phyloP scores from a whole-genome alignment of 768 basidiomycete genomes.

The Rickenella mellea region DNA sequence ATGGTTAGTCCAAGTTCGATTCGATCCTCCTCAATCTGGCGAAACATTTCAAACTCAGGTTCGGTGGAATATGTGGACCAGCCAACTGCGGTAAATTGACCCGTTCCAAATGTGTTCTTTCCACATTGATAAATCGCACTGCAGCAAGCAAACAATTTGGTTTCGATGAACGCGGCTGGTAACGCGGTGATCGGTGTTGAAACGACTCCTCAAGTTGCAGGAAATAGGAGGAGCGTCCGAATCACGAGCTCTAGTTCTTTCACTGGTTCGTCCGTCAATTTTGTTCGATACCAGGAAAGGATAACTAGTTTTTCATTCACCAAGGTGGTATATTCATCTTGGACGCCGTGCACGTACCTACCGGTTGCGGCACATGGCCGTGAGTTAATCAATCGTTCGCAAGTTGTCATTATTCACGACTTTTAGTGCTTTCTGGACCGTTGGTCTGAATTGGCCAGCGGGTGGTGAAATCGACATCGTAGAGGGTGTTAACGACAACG shows the following conservation, averaged over 20 bases:
- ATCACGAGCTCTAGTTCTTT: constrained; percentile 55
- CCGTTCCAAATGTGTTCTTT: constrained; percentile 3
- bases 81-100: constrained; percentile 5
- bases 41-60: constrained; percentile 1
- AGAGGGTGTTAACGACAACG: constrained; percentile 76
- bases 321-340: constrained; percentile 61
- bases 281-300: constrained; percentile 4
- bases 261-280: constrained; percentile 28
- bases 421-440: constrained; percentile 37
- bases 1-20: constrained; percentile 51
- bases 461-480: constrained; percentile 78
- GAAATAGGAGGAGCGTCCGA: constrained; percentile 66
- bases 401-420: background rate
- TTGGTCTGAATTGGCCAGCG: constrained; percentile 55
- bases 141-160: constrained; percentile 42
- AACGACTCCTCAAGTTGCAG: constrained; percentile 64
- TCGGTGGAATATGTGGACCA: constrained; percentile 5
- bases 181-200: constrained; percentile 86
- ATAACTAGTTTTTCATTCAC: no score
- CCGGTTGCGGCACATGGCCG: constrained; percentile 86
- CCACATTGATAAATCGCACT: constrained; percentile 1
- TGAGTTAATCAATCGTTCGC: constrained; percentile 15
- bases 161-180: constrained; percentile 57
- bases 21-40: background rate
- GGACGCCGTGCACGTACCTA: constrained; percentile 85